Evolutionary conservation across 257 asterid species (phyloP), one percentile per base, ranked within the genome.

Genomic region (Solanum medicagineum): DNA sequence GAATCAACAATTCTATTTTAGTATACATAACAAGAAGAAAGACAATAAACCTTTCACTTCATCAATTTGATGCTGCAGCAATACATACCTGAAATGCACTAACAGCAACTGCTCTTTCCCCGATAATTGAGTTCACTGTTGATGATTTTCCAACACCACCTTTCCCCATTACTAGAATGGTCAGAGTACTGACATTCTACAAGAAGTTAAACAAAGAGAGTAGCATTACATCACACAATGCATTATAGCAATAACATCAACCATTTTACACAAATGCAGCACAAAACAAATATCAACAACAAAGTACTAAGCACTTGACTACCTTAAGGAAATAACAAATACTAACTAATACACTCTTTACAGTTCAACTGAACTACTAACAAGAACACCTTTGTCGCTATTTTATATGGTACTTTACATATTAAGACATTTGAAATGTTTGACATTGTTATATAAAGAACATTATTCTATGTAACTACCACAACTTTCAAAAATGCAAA

Each of bases 131-230:
- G 86, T 97, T 97, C 86, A 97, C 92, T 8, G 96, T 92, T 56
- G 99, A 97, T 55, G 99, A 97, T 90, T 97, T 97, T 69, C 99
- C 99, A 83, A 97, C 99, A 73, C 99, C 99, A 0, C 99, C 95
- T 92, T 97, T 97, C 84, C 99, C 99, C 98, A 95, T 93, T 82
- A 97, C 97, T 80, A 97, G 95, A 86, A 97, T 88, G 14, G 99
- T 97, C 91, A 97, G 80, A 17, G 97, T 91, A 89, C 84, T 88
- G 57, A 95, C 98, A 81, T 94, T 88, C 99, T 97, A 88, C 88
- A 88, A 77, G 24, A 77, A 51, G 47, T 51, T 49, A 51, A 51
- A 77, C 26, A 51, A 51, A 26, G 83, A 29, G 63, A 15, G 83
- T 77, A 15, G 47, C 24, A 51, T 77, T 53, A 77, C n/a, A 77